Evolutionary conservation across 805 yeast species (phyloP), one percentile per base, ranked within the genome.

Genomic region (Saccharomycopsis sp.): DNA sequence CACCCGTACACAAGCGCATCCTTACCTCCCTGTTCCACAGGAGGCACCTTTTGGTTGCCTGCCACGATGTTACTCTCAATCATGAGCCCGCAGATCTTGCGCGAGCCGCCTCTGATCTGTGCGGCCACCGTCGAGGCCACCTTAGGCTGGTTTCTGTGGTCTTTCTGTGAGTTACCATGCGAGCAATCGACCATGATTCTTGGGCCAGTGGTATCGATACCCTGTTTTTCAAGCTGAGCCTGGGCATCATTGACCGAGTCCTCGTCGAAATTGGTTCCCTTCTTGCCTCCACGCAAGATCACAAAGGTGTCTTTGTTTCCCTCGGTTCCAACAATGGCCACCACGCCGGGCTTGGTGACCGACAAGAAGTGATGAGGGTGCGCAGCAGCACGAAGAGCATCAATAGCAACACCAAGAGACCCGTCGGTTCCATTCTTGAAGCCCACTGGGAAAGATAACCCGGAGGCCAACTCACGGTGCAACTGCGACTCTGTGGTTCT

Each of bases 391-490:
- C 85, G 81, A 66, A 89, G 87, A 47, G 99, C 98, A 72, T 92
- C 99, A 55, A 94, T 78, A 12, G 99, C 97, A 62, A 93, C 97
- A 60, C 84, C 87, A 62, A 93, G 77, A 55, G 94, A 80, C 70
- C 99, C 99, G 72, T 93, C 99, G 49, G 99, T 93, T 73, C 98
- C 99, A 72, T 93, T 93, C 77, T 93, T 93, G 87, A 93, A 93
- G 55, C 99, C 99, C 59, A 93, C 85, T 60, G 99, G 99, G 93
- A 93, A 93, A n/a, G 97, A 89, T 62, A 94, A 79, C 56, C 99
- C 99, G 7, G 97, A 92, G 20, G 98, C 96, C 67, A 93, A 83
- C 76, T 93, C 99, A 75, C 99, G 86, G 78, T 93, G 99, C 62
- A 93, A 82, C 75, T 93, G 99, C 51, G 97, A 93, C 77, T 93